A percentile compares a stretch with the other conserved stretches of the same genome.
phyloP scores from a whole-genome alignment of 176 grass and related monocot species.

The Oryza punctata region DNA sequence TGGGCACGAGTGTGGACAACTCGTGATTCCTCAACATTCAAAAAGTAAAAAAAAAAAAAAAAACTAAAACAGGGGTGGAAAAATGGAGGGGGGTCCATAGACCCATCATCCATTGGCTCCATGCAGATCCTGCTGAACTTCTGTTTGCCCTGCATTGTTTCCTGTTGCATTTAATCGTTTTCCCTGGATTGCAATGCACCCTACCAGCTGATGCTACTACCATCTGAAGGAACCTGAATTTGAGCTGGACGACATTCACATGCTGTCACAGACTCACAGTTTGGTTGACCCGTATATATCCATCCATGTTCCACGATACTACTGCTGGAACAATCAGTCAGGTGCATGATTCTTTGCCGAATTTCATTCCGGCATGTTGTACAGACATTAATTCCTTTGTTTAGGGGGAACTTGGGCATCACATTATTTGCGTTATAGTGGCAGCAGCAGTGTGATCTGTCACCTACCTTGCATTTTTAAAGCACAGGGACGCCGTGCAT shows the following conservation, averaged over 20 bases:
- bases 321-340: neutral
- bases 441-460: neutral
- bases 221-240: neutral
- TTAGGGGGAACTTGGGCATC: neutral
- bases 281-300: neutral
- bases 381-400: neutral
- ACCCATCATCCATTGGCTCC: neutral
- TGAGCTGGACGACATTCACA: neutral
- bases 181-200: neutral
- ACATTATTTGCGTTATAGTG: neutral
- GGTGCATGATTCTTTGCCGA: neutral
- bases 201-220: neutral
- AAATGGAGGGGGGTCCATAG: neutral
- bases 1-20: slow-evolving; percentile 9
- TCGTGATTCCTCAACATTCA: slow-evolving; percentile 14
- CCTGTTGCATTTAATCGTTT: neutral
- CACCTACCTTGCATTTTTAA: neutral
- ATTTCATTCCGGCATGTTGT: neutral
- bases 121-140: neutral
- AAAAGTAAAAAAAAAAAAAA: neutral
- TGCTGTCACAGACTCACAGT: neutral
- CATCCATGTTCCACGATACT: neutral
- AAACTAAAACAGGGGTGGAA: neutral
- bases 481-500: neutral
- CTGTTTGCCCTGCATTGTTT: neutral